Percentiles rank a stretch among this genome's conserved stretches.
These are phyloP conservation scores for Rhododendron kiyosumense DNA, from an alignment of 148 eudicot species.

Conservation along the genomic window DNA sequence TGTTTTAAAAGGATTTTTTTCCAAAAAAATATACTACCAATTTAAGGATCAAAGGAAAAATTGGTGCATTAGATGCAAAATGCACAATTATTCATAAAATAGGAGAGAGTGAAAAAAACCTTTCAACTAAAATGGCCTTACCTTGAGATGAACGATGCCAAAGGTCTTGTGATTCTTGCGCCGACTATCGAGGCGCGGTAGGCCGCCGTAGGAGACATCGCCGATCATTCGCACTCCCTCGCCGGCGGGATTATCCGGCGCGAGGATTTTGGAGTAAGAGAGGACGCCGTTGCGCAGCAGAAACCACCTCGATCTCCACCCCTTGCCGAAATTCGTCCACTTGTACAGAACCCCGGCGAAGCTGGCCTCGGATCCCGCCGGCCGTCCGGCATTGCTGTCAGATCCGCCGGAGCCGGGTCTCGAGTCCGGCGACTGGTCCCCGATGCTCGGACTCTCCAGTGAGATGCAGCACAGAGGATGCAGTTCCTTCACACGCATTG, in stretches of 20 bases:
- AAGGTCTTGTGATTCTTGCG: constrained; percentile 24
- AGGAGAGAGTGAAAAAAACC: too few relatives aligned
- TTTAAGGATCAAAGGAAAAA: too few relatives aligned
- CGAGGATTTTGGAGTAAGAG: constrained; percentile 54
- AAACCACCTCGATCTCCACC: constrained; percentile 93
- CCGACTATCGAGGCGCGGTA: constrained; percentile 33
- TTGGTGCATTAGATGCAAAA: too few relatives aligned
- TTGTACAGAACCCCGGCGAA: constrained; percentile 68
- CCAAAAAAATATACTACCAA: not conserved
- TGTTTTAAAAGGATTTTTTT: too few relatives aligned
- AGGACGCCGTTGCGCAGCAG: constrained; percentile 55
- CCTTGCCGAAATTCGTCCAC: constrained; percentile 85
- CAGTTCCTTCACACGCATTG: constrained; percentile 78
- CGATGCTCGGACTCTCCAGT: constrained; percentile 44
- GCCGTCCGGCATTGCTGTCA: constrained; percentile 25
- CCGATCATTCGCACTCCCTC: constrained; percentile 60
- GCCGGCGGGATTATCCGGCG: constrained; percentile 32
- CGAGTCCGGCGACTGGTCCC: constrained; percentile 43
- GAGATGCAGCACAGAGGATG: constrained; percentile 77
- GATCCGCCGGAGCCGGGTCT: constrained; percentile 37
- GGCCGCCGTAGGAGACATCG: constrained; percentile 26
- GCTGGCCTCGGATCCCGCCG: constrained; percentile 46
- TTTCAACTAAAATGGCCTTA: constrained; percentile 10
- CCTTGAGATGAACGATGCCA: constrained; percentile 74
- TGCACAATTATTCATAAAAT: too few relatives aligned